These are phyloP conservation scores for Alternaria brassicicola DNA, from an alignment of 2,329 filamentous ascomycete genomes.

Conservation along the genomic window DNA sequence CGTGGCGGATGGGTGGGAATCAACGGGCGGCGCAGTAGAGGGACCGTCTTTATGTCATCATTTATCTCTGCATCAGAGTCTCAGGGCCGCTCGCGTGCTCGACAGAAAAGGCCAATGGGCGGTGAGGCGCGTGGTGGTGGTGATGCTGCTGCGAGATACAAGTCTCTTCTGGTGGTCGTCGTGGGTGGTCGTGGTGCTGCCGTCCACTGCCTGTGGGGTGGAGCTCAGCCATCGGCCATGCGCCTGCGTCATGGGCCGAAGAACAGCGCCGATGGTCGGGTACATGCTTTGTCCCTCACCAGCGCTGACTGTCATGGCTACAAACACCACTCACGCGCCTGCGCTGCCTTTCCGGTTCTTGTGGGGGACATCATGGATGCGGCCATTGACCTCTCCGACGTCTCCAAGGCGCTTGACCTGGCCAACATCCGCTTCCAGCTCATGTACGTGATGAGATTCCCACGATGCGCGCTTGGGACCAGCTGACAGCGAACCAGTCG, in stretches of 20 bases:
- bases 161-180: neutral
- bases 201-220: neutral
- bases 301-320: conserved; percentile 11
- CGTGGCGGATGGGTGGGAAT: conserved; percentile 2
- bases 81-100: conserved; percentile 3
- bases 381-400: conserved; percentile 85
- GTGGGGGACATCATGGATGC: conserved; percentile 76
- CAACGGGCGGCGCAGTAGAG: conserved; percentile 1
- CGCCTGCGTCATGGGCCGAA: conserved; percentile 31
- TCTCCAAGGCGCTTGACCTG: conserved; percentile 84
- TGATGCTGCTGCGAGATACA: conserved; percentile 9
- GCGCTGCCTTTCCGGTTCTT: neutral
- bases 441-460: conserved; percentile 73
- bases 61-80: neutral
- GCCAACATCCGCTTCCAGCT: conserved; percentile 91
- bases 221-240: conserved; percentile 16
- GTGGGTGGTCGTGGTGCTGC: neutral
- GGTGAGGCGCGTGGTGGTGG: conserved; percentile 8
- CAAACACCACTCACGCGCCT: conserved; percentile 10
- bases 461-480: neutral
- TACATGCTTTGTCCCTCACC: neutral
- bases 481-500: conserved; percentile 64
- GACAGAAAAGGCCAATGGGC: neutral
- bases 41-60: conserved; percentile 14
- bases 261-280: conserved; percentile 20